These are phyloP conservation scores for Solanum hybrid DNA, from an alignment of 305 asterid species.

Conservation along the genomic window DNA sequence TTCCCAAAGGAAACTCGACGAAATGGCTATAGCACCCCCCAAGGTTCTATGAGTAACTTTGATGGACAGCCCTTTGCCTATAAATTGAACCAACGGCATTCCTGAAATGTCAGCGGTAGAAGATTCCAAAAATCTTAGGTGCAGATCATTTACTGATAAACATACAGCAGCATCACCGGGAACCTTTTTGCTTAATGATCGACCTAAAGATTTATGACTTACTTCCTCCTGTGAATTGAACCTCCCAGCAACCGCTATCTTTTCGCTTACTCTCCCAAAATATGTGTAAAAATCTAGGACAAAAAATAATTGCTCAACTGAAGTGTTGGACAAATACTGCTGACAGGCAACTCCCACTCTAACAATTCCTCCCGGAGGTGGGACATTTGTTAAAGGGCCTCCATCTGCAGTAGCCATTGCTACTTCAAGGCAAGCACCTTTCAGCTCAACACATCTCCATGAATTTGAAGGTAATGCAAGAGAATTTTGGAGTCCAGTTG, in stretches of 20 bases:
- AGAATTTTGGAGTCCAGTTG: conserved; percentile 26
- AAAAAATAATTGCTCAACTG: conserved; percentile 87
- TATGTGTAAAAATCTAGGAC: conserved; percentile 75
- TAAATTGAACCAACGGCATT: conserved; percentile 67
- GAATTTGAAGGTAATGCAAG: conserved; percentile 28
- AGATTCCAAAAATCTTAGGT: conserved; percentile 75
- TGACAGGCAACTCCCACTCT: conserved; percentile 87
- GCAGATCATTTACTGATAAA: conserved; percentile 58
- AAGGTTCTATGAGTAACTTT: conserved; percentile 79
- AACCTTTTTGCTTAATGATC: conserved; percentile 44
- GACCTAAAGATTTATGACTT: conserved; percentile 37
- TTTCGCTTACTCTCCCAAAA: conserved; percentile 75
- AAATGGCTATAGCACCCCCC: conserved; percentile 91
- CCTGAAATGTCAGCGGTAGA: conserved; percentile 43
- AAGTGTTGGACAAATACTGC: conserved; percentile 73
- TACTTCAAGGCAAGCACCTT: conserved; percentile 63
- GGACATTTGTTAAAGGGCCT: conserved; percentile 68
- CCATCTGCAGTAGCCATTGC: conserved; percentile 99
- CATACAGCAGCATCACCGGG: conserved; percentile 89
- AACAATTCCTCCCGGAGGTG: conserved; percentile 94
- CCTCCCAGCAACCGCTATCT: conserved; percentile 54
- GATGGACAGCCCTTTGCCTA: conserved; percentile 59
- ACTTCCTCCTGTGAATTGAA: conserved; percentile 27
- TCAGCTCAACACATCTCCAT: conserved; percentile 86
- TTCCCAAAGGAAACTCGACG: conserved; percentile 81